Evolutionary conservation across 2,329 filamentous ascomycete species (phyloP).

Genomic region (Tympanopsis confertula): DNA sequence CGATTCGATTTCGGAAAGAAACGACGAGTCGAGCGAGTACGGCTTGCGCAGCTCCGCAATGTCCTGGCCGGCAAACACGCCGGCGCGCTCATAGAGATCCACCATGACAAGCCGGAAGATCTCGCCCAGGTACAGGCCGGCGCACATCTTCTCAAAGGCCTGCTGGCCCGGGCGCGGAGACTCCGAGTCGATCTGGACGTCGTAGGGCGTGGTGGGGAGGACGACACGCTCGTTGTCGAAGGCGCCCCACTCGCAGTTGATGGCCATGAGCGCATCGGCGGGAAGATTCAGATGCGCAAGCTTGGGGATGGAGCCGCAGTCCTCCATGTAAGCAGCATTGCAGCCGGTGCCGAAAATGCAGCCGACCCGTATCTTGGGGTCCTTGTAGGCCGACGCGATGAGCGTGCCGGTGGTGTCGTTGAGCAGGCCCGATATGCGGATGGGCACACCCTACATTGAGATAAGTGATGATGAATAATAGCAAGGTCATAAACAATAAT

Average conservation of each 20-base stretch:
- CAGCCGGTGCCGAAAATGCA: slow-evolving; percentile 98
- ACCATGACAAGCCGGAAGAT: slow-evolving; percentile 82
- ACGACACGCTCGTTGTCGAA: slow-evolving; percentile 91
- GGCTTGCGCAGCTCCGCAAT: slow-evolving; percentile 70
- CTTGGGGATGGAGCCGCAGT: slow-evolving; percentile 84
- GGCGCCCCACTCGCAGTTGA: slow-evolving; percentile 96
- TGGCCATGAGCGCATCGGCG: slow-evolving; percentile 74
- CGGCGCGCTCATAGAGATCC: slow-evolving; percentile 71
- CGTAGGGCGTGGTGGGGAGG: slow-evolving; percentile 74
- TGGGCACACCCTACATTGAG: slow-evolving; percentile 62
- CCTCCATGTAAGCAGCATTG: slow-evolving; percentile 97
- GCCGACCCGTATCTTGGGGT: slow-evolving; percentile 81
- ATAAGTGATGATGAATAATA: too few relatives aligned
- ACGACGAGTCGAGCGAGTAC: slow-evolving; percentile 84
- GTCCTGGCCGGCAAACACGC: slow-evolving; percentile 76
- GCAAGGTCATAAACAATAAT: neutral
- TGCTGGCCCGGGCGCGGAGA: slow-evolving; percentile 90
- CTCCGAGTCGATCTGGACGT: slow-evolving; percentile 77
- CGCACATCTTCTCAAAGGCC: slow-evolving; percentile 96
- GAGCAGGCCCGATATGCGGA: slow-evolving; percentile 85
- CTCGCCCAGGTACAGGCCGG: slow-evolving; percentile 85
- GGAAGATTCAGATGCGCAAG: slow-evolving; percentile 83
- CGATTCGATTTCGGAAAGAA: slow-evolving; percentile 87
- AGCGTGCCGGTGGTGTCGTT: slow-evolving; percentile 97
- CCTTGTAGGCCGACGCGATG: slow-evolving; percentile 95